phyloP scores from a whole-genome alignment of 73 alveolate genomes.

The Paramecium bursaria region DNA sequence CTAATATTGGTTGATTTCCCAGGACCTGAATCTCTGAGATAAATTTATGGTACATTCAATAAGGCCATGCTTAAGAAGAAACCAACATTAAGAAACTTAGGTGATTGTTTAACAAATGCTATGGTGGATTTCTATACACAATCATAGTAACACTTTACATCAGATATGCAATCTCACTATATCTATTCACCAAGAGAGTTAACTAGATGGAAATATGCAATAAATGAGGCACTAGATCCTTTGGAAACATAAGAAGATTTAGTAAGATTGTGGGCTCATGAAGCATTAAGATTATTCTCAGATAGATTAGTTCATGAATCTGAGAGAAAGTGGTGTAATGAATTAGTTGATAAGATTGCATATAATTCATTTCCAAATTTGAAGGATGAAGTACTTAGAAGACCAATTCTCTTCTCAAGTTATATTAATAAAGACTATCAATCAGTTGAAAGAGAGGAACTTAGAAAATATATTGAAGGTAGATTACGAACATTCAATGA shows the following conservation, averaged over 20 bases:
- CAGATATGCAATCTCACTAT: constrained; percentile 99
- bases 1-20: constrained; percentile 98
- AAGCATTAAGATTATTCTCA: constrained; percentile 97
- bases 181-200: constrained; percentile 99
- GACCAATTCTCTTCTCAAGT: constrained; percentile 95
- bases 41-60: constrained; percentile 99
- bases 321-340: constrained; percentile 98
- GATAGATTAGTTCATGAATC: constrained; percentile 97
- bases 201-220: constrained; percentile 91
- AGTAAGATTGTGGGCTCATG: constrained; percentile 93
- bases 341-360: constrained; percentile 90
- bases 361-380: constrained; percentile 83
- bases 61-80: constrained; percentile 95
- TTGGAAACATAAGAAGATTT: constrained; percentile 88
- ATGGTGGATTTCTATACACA: constrained; percentile 99
- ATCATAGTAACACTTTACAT: constrained; percentile 94
- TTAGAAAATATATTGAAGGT: constrained; percentile 87
- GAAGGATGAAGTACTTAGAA: constrained; percentile 79
- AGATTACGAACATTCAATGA: constrained; percentile 95
- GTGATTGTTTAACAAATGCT: constrained; percentile 97
- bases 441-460: constrained; percentile 93
- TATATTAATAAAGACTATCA: constrained; percentile 85
- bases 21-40: constrained; percentile 97
- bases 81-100: constrained; percentile 80
- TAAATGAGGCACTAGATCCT: constrained; percentile 82